Conservation (phyloP, 257 asterid genomes). For the Nicotiana obtusifolia region DNA sequence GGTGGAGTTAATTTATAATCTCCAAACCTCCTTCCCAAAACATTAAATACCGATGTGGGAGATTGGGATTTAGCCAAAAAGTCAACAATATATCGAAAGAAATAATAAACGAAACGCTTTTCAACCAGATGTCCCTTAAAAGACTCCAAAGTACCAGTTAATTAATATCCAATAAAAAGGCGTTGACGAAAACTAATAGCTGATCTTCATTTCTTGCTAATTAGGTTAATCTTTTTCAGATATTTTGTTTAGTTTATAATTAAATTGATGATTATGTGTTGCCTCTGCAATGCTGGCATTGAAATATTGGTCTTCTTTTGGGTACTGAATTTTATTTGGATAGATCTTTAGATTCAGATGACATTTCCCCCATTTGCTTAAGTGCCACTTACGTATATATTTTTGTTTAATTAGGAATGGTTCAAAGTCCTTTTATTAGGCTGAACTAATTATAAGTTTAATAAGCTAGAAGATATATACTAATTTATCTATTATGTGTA, state of each 20-base stretch:
- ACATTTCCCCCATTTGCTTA: background rate
- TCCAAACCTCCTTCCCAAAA: too few relatives aligned
- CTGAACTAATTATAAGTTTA: background rate
- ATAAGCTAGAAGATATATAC: background rate
- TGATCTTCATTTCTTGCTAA: constrained; percentile 1
- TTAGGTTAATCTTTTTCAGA: background rate
- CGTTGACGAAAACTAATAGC: background rate
- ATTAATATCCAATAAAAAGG: background rate
- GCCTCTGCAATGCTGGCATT: background rate
- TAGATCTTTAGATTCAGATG: background rate
- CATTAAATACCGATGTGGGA: too few relatives aligned
- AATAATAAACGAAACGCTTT: background rate
- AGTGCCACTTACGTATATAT: background rate
- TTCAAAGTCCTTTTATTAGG: background rate
- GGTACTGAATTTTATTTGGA: too few relatives aligned
- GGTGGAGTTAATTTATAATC: too few relatives aligned
- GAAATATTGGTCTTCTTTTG: background rate
- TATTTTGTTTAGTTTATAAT: background rate
- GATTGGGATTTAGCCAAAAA: too few relatives aligned
- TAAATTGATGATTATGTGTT: background rate
- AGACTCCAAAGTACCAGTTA: background rate
- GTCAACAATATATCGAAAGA: background rate
- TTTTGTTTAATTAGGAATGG: background rate
- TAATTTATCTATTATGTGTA: background rate
- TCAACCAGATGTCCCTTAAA: background rate